Base-by-base conservation (phyloP, 495 filamentous ascomycete species). In the Penicillium steckii region DNA sequence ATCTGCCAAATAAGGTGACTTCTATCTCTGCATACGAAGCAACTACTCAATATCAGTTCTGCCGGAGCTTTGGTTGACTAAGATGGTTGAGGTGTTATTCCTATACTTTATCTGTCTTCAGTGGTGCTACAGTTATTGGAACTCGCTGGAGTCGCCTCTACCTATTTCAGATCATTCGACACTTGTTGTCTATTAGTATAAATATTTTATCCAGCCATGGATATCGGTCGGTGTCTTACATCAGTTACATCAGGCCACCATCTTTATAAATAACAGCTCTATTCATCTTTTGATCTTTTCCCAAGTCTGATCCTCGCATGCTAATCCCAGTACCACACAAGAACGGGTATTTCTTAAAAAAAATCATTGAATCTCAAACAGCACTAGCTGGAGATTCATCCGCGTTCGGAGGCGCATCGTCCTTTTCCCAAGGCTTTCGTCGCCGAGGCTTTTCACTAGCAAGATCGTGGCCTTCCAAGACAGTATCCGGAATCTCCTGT, bases 361-460 rank as follows among this genome's bases (percentile, higher is more conserved):
- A 7, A 7, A 22, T 22, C 5, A 43, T 43, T 12, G 18, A 3
- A 30, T 10, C 18, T 38, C 12, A 63, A 33, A 49, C 15, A 13
- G 37, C 35, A 35, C 37, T 35, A 44, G 40, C 25, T 22, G 52
- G 4, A 38, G 44, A n/a, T 38, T 61, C 55, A 35, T 30, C 35
- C 17, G 33, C 19, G n/a, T 5, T 15, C 9, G 30, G 10, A 12
- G 13, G 22, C 23, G 24, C 32, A 35, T 67, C 60, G 15, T 74
- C 69, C 52, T 74, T 84, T 70, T 95, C 90, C 90, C 90, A 95
- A 3, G 90, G 90, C 66, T 95, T 95, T 61, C 68, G 76, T 62
- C 89, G 77, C 61, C 70, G 80, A 46, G 72, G 59, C 26, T 69
- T 75, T 9, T 67, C 71, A 22, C 66, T 76, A n/a, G 83, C 77